These are phyloP conservation scores for Daucus carota DNA, from an alignment of 129 eudicot genomes.

Conservation along the genomic window DH1_v3.0 NC_030384.2:47233001-47233500, in stretches of 20 bases:
- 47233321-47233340: neutral
- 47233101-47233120: neutral
- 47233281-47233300: neutral
- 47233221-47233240: neutral
- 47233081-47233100: neutral
- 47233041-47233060: too few relatives aligned
- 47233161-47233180: too few relatives aligned
- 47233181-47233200: neutral
- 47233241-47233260: neutral
- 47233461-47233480: neutral
- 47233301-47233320: neutral
- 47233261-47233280: neutral
- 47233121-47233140: constrained; percentile 1
- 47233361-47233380: neutral
- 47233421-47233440: neutral
- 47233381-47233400: neutral
- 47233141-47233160: neutral
- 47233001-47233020: too few relatives aligned
- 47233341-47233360: neutral
- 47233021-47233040: too few relatives aligned
- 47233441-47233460: neutral
- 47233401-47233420: neutral
- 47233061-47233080: neutral
- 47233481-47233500: neutral
- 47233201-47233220: neutral